Base-by-base conservation (phyloP, 768 basidiomycete species). In the Xanthoconium stramineum region DNA sequence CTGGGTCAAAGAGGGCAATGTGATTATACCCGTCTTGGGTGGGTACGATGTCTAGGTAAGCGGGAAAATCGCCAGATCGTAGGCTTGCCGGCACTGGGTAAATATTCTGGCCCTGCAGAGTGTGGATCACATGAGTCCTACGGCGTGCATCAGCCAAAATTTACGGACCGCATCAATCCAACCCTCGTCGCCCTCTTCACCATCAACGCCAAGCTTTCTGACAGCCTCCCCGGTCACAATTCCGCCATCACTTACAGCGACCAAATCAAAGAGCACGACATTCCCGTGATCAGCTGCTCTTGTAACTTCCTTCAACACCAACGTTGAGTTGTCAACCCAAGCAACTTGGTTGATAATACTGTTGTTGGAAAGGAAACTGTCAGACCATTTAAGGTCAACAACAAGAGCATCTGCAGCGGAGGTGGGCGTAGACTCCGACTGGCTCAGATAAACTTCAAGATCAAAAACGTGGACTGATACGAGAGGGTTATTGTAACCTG, bases 31-130 rank as follows among this genome's bases (percentile, higher is more conserved):
- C 97, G 5, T 89, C 84, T 28, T 75, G 64, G 32, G 81, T 84
- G 10, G 96, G 93, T 6, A 95, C 82, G 58, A 99, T 80, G 70
- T 99, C 97, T 47, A 99, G 80, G 71, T 98, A 99, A 15, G 89
- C 90, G 29, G 80, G 74, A 8, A 76, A 71, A 37, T 77, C 77
- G 7, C 70, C 69, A 13, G 70, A 69, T 42, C 74, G 74, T 33
- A 86, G 64, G 45, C 57, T 65, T 14, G 68, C 53, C 19, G 85
- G 80, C 19, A 91, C 73, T 1, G 83, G 80, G 58, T 79, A 75
- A 37, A 93, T 84, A 28, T 73, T 78, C 76, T 89, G 89, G 17
- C 70, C 76, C 88, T 91, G 62, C 50, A 60, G 49, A 20, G 35
- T 57, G 53, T 53, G 44, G 62, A 57, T 48, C 37, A 55, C 43